These are phyloP conservation scores for Barnettozyma siamensis DNA, from an alignment of 805 yeast genomes.

Conservation along the genomic window DNA sequence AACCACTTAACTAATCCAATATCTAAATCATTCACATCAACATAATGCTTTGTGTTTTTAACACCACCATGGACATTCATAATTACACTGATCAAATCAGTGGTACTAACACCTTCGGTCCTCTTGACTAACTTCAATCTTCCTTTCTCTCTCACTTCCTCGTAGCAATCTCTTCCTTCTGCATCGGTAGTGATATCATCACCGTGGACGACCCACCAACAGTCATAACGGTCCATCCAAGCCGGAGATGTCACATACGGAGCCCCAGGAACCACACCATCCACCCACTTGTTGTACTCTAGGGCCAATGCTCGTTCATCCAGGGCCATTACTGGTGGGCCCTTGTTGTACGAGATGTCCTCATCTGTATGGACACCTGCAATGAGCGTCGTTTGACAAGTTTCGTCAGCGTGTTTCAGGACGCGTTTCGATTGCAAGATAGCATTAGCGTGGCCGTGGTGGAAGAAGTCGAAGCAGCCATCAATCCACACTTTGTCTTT, in stretches of 20 bases:
- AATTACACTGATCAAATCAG: conserved; percentile 90
- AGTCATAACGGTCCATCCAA: conserved; percentile 60
- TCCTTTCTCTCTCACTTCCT: conserved; percentile 75
- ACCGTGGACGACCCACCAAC: conserved; percentile 95
- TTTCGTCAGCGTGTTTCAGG: not conserved
- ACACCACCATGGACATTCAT: conserved; percentile 28
- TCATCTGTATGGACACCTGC: conserved; percentile 94
- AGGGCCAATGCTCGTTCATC: conserved; percentile 82
- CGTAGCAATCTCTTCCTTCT: conserved; percentile 90
- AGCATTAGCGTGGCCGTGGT: conserved; percentile 98
- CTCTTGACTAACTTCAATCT: conserved; percentile 86
- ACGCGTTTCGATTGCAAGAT: conserved; percentile 73
- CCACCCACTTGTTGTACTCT: conserved; percentile 86
- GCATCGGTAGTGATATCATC: conserved; percentile 98
- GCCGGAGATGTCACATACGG: conserved; percentile 91
- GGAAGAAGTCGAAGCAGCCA: conserved; percentile 97
- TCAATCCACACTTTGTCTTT: conserved; percentile 76
- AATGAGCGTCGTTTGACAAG: conserved; percentile 30
- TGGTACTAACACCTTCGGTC: conserved; percentile 90
- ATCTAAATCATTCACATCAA: conserved; percentile 1
- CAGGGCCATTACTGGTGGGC: conserved; percentile 87
- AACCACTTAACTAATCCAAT: conserved; percentile 32
- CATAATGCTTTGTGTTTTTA: conserved; percentile 16
- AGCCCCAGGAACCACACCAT: conserved; percentile 63
- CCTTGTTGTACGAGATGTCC: conserved; percentile 77